phyloP scores from a whole-genome alignment of 306 rosid species.

The Cercis canadensis region DNA sequence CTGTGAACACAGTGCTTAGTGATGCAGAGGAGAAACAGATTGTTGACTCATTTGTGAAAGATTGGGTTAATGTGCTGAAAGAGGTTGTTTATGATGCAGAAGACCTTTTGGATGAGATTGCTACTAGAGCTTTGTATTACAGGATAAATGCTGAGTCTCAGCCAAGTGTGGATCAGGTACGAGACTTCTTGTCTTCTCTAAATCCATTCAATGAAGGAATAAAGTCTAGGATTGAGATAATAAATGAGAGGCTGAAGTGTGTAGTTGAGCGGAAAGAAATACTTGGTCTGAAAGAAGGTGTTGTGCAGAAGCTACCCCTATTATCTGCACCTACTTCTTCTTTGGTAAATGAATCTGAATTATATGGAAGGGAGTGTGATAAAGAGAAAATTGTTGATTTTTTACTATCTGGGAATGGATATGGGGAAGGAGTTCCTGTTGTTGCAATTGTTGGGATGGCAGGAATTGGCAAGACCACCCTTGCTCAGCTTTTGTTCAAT shows the following conservation, averaged over 20 bases:
- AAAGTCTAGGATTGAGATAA: slow-evolving; percentile 35
- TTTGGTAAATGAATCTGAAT: slow-evolving; percentile 49
- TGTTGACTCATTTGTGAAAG: slow-evolving; percentile 21
- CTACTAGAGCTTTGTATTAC: slow-evolving; percentile 9
- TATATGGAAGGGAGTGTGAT: slow-evolving; percentile 48
- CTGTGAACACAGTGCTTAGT: slow-evolving; percentile 17
- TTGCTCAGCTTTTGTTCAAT: slow-evolving; percentile 47
- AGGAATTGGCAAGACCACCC: slow-evolving; percentile 57
- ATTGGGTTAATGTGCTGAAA: slow-evolving; percentile 38
- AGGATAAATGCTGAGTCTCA: too few relatives aligned
- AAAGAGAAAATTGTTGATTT: slow-evolving; percentile 39
- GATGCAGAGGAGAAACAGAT: slow-evolving; percentile 37
- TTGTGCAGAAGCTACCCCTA: background rate
- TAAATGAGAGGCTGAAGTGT: slow-evolving; percentile 46
- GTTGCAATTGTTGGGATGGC: slow-evolving; percentile 50
- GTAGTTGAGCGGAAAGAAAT: slow-evolving; percentile 47
- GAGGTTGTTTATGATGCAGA: slow-evolving; percentile 37
- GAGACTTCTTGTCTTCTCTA: slow-evolving; percentile 45
- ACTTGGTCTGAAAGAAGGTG: slow-evolving; percentile 46
- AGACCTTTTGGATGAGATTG: slow-evolving; percentile 38
- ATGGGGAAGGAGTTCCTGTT: slow-evolving; percentile 5
- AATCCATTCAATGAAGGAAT: slow-evolving; percentile 47
- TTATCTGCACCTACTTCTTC: slow-evolving; percentile 48
- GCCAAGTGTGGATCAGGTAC: too few relatives aligned
- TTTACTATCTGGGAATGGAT: slow-evolving; percentile 23